These are phyloP conservation scores for Aspergillus biplanus DNA, from an alignment of 495 filamentous ascomycete species.

Conservation along the genomic window DNA sequence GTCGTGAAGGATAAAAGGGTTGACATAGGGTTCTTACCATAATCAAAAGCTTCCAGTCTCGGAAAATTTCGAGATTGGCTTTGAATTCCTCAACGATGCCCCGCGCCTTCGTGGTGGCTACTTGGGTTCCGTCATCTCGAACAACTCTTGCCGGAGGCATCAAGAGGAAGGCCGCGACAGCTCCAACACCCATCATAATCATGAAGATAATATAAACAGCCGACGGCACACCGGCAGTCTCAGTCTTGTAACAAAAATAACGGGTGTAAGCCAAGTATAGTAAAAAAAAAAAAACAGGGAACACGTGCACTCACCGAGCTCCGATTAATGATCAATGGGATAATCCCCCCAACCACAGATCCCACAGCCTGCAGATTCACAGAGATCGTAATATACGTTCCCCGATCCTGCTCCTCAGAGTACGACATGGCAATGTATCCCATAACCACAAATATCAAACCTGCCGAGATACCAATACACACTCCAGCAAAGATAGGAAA, in stretches of 20 bases:
- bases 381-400: neutral
- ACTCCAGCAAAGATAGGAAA: neutral
- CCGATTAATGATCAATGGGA: neutral
- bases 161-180: neutral
- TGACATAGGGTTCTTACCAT: neutral
- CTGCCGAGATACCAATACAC: neutral
- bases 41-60: neutral
- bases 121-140: neutral
- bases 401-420: neutral
- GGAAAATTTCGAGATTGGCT: neutral
- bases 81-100: neutral
- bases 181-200: neutral
- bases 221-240: neutral
- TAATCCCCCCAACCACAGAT: neutral
- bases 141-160: neutral
- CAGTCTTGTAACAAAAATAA: neutral
- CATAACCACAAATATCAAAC: neutral
- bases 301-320: neutral
- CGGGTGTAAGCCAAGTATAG: neutral
- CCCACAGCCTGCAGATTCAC: neutral
- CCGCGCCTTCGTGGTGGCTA: neutral
- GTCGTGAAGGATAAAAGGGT: neutral
- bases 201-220: neutral
- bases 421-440: neutral
- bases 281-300: no score